These are phyloP conservation scores for Aspergillus steynii DNA, from an alignment of 495 filamentous ascomycete genomes.

Conservation along the genomic window DNA sequence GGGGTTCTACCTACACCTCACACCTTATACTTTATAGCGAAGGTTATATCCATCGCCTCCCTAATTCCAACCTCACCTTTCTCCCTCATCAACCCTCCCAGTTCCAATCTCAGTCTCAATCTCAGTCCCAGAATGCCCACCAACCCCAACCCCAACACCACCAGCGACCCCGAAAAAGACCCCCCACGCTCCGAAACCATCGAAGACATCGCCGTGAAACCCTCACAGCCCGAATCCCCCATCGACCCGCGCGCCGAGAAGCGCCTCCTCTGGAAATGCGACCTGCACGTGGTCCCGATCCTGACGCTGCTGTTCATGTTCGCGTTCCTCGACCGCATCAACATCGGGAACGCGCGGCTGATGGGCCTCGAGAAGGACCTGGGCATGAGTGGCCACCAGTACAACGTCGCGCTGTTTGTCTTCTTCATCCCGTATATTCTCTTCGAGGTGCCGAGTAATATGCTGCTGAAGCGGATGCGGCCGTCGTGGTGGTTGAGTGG, in stretches of 20 bases:
- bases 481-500: slow-evolving; percentile 58
- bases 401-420: slow-evolving; percentile 62
- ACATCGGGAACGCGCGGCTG: slow-evolving; percentile 64
- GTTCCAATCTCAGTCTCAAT: too few relatives aligned
- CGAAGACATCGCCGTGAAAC: slow-evolving; percentile 14
- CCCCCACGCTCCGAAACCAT: slow-evolving; percentile 1
- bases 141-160: background rate
- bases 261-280: slow-evolving; percentile 39
- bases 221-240: slow-evolving; percentile 1
- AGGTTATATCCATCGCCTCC: too few relatives aligned
- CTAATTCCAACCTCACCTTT: too few relatives aligned
- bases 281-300: slow-evolving; percentile 42
- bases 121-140: too few relatives aligned
- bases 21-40: too few relatives aligned
- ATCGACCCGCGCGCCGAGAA: slow-evolving; percentile 32
- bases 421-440: slow-evolving; percentile 69
- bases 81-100: too few relatives aligned
- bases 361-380: slow-evolving; percentile 61
- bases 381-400: slow-evolving; percentile 54
- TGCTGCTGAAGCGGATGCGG: slow-evolving; percentile 63
- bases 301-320: slow-evolving; percentile 40
- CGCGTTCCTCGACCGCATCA: slow-evolving; percentile 52
- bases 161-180: background rate
- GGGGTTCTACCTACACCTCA: too few relatives aligned
- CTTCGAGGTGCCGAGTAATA: slow-evolving; percentile 65